A percentile compares a stretch with the other conserved stretches of the same genome.
Evolutionary conservation across 441 rosid genomes (phyloP).

Genomic region (Flueggea neowawraea): DNA sequence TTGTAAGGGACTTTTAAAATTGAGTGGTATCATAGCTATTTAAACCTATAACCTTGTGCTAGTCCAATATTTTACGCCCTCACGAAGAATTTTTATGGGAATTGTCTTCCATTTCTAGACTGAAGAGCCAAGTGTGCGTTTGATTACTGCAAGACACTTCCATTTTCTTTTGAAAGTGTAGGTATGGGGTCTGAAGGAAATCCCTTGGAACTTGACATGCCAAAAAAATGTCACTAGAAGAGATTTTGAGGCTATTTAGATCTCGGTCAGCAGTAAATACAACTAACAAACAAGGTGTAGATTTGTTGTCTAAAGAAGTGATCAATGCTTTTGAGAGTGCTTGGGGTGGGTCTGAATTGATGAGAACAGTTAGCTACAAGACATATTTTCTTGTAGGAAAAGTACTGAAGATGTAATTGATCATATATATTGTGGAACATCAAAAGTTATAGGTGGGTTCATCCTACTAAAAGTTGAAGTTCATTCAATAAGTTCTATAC

Average conservation of each 20-base stretch:
- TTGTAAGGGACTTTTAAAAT: constrained; percentile 26
- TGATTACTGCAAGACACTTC: constrained; percentile 28
- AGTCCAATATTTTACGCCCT: constrained; percentile 21
- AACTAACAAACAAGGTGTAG: constrained; percentile 34
- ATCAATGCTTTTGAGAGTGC: constrained; percentile 14
- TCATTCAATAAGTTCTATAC: too few species aligned
- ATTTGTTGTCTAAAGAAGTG: constrained; percentile 22
- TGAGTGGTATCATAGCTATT: constrained; percentile 31
- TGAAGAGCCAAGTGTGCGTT: constrained; percentile 13
- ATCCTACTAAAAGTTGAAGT: too few species aligned
- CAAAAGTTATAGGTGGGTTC: too few species aligned
- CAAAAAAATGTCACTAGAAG: constrained; percentile 21
- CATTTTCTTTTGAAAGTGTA: constrained; percentile 13
- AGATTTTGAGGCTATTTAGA: constrained; percentile 11
- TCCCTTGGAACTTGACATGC: constrained; percentile 26
- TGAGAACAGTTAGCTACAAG: constrained; percentile 26
- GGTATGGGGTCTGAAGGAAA: constrained; percentile 26
- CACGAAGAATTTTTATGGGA: constrained; percentile 10
- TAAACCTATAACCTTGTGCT: constrained; percentile 27
- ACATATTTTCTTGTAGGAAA: constrained; percentile 32
- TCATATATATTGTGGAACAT: too few species aligned
- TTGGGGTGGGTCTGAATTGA: constrained; percentile 31
- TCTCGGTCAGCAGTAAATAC: constrained; percentile 18
- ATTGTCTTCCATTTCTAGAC: constrained; percentile 10
- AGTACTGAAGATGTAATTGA: not conserved